Evolutionary conservation across 768 basidiomycete genomes (phyloP), one percentile per base, ranked within the genome.

Genomic region (Lentinula guzmanii): DNA sequence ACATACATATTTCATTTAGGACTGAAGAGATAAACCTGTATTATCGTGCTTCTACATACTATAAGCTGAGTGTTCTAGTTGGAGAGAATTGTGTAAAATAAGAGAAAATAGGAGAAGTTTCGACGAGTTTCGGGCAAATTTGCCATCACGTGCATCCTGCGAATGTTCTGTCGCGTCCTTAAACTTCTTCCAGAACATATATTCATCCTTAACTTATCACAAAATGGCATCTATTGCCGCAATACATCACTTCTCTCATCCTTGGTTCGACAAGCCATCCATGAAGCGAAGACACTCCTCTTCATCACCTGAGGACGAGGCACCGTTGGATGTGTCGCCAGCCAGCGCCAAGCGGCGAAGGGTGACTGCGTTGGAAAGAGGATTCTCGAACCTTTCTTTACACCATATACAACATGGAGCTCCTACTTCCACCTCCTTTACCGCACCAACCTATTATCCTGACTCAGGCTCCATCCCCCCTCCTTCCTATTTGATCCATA

Each of bases 211-310:
- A 24, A 41, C 5, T 11, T 9, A 35, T 37, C 37, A 33, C 21
- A 48, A 11, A 33, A 60, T 60, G 59, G 39, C 59, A 6, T 52
- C 48, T 21, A 50, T 60, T 42, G 18, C 68, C 33, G 48, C 68
- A 18, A 67, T 62, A 28, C 70, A 75, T 45, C 52, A 52, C 34
- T 64, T 75, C 53, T 71, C 72, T 16, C 79, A 80, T 65, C 79
- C 79, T 34, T 82, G 80, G 79, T 77, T 79, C 68, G 70, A 71
- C 61, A 63, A 67, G 21, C 63, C 69, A 15, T 57, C 74, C 48
- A 71, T 70, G 67, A 82, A 82, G 65, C 76, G 79, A 62, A 80
- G 79, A 63, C 72, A 70, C 51, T 67, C 68, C 52, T 68, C 69
- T 45, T 68, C 61, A 59, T 48, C 69, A 45, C 59, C 63, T 33